These are phyloP conservation scores for Leonotis leonurus DNA, from an alignment of 257 asterid species.

Conservation along the genomic window DNA sequence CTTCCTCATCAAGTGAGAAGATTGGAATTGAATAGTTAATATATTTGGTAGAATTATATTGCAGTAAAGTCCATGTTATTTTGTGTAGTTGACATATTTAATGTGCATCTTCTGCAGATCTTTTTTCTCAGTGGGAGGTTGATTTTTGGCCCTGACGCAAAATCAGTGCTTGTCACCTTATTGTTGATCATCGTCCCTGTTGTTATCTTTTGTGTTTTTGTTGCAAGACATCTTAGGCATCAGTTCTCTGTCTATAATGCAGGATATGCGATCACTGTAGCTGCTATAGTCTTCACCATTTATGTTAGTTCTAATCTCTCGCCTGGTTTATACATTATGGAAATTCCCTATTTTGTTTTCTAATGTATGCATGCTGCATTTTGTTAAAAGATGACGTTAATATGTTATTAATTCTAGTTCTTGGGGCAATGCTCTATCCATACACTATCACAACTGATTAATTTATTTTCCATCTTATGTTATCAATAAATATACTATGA, in stretches of 20 bases:
- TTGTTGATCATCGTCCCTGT: constrained; percentile 75
- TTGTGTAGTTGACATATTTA: constrained; percentile 12
- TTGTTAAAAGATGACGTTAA: background rate
- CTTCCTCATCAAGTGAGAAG: background rate
- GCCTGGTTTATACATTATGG: background rate
- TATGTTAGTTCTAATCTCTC: constrained; percentile 44
- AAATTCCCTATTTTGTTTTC: constrained; percentile 7
- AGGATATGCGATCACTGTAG: constrained; percentile 79
- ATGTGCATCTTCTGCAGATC: constrained; percentile 51
- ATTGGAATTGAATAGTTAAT: background rate
- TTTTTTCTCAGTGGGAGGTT: constrained; percentile 88
- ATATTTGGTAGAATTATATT: background rate
- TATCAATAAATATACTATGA: background rate
- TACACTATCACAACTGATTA: background rate
- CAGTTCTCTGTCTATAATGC: constrained; percentile 65
- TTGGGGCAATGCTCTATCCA: background rate
- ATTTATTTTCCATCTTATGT: background rate
- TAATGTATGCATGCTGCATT: constrained; percentile 6
- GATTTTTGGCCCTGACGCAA: constrained; percentile 98
- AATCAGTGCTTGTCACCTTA: constrained; percentile 81
- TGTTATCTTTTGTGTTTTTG: constrained; percentile 74
- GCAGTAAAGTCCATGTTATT: constrained; percentile 5
- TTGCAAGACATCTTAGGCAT: constrained; percentile 91
- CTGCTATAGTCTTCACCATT: constrained; percentile 62
- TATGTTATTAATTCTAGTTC: background rate